Conservation (phyloP, 345 rosid species). For the Melaleuca alternifolia region DNA sequence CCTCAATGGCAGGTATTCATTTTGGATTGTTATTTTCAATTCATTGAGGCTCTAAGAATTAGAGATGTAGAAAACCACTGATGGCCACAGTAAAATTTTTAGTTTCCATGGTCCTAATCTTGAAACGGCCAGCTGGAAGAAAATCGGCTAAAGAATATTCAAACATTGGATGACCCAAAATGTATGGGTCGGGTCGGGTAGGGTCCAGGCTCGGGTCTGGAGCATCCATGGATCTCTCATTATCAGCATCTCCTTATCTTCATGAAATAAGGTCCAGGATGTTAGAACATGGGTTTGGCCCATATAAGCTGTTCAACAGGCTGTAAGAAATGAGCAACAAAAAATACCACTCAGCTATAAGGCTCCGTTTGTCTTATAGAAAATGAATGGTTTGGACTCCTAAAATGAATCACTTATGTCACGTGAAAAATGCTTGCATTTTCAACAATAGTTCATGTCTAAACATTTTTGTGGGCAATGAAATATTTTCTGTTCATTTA, state of each 20-base stretch:
- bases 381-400: too few relatives aligned
- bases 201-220: not conserved
- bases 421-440: too few relatives aligned
- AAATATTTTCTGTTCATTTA: too few relatives aligned
- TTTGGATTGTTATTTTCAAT: not conserved
- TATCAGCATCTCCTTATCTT: not conserved
- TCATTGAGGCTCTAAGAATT: not conserved
- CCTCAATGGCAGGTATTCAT: slow-evolving; percentile 77
- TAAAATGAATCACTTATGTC: too few relatives aligned
- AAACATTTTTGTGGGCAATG: too few relatives aligned
- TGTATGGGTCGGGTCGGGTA: fast-evolving
- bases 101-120: not conserved
- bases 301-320: not conserved
- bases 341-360: not conserved
- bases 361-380: too few relatives aligned
- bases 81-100: not conserved
- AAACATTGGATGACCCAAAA: not conserved
- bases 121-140: not conserved
- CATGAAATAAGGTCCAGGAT: not conserved
- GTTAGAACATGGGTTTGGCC: not conserved
- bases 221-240: not conserved
- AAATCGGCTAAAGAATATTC: not conserved
- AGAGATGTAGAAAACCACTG: not conserved
- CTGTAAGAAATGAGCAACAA: not conserved
- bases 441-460: too few relatives aligned